phyloP scores from a whole-genome alignment of 495 filamentous ascomycete genomes.

The Penicillium daleae region DNA sequence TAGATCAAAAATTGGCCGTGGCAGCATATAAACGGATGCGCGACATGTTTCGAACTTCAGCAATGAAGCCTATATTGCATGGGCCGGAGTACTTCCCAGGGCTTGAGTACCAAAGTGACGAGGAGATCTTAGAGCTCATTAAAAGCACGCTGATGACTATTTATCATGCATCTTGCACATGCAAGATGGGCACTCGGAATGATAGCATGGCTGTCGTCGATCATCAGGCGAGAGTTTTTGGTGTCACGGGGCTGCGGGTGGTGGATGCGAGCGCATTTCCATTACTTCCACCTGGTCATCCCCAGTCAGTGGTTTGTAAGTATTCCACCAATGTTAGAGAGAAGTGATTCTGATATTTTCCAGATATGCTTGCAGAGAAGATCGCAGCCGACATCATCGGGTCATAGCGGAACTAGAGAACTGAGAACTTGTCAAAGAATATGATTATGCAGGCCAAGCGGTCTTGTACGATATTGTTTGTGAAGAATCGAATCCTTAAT shows the following conservation, averaged over 20 bases:
- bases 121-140: slow-evolving; percentile 53
- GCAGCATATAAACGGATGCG: slow-evolving; percentile 57
- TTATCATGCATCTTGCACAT: slow-evolving; percentile 57
- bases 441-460: not conserved
- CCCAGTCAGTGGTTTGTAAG: slow-evolving; percentile 54
- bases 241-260: slow-evolving; percentile 56
- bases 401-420: not conserved
- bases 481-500: not conserved
- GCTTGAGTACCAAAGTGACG: slow-evolving; percentile 46
- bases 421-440: not conserved
- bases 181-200: slow-evolving; percentile 51
- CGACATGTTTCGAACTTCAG: slow-evolving; percentile 34
- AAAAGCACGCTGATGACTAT: slow-evolving; percentile 46
- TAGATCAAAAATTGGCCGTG: slow-evolving; percentile 57
- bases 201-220: slow-evolving; percentile 61
- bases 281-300: slow-evolving; percentile 60
- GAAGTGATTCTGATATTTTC: slow-evolving; percentile 7
- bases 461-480: not conserved
- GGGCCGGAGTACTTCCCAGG: slow-evolving; percentile 60
- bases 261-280: slow-evolving; percentile 65
- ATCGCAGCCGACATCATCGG: slow-evolving; percentile 58
- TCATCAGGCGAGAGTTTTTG: slow-evolving; percentile 51
- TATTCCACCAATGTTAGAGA: slow-evolving; percentile 12
- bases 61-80: slow-evolving; percentile 41
- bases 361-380: slow-evolving; percentile 64